phyloP scores from a whole-genome alignment of 768 basidiomycete species.

The Leccinum longicurvipes region DNA sequence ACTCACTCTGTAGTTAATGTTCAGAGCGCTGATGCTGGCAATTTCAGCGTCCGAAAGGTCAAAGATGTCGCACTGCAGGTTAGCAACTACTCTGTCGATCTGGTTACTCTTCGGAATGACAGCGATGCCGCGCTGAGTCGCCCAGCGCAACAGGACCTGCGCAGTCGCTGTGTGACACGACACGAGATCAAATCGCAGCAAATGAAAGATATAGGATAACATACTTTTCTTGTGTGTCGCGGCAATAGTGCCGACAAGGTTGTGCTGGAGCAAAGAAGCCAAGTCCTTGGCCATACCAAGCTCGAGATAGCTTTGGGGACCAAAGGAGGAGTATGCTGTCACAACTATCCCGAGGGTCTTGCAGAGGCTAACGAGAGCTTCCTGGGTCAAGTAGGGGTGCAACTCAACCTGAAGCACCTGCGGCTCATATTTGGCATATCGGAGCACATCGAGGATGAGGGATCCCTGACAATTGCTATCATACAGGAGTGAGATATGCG shows the following conservation, averaged over 20 bases:
- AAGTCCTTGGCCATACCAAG: conserved; percentile 55
- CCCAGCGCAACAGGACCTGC: conserved; percentile 77
- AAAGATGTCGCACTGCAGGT: conserved; percentile 45
- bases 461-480: conserved; percentile 75
- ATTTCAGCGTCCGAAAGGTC: conserved; percentile 59
- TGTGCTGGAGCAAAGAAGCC: conserved; percentile 52
- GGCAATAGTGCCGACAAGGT: conserved; percentile 44
- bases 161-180: conserved; percentile 36
- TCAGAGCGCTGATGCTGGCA: conserved; percentile 52
- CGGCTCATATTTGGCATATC: conserved; percentile 67
- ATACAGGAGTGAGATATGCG: background rate
- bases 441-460: conserved; percentile 70
- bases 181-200: background rate
- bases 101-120: conserved; percentile 73
- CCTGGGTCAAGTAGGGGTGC: conserved; percentile 54
- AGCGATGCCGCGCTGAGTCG: conserved; percentile 68
- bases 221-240: conserved; percentile 51
- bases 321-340: conserved; percentile 57
- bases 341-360: conserved; percentile 45
- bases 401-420: conserved; percentile 59
- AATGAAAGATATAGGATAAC: background rate
- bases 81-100: conserved; percentile 36
- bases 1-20: conserved; percentile 61
- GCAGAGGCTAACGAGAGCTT: conserved; percentile 42
- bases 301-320: conserved; percentile 58